phyloP scores from a whole-genome alignment of 768 basidiomycete genomes.

The Suillus spraguei region DNA sequence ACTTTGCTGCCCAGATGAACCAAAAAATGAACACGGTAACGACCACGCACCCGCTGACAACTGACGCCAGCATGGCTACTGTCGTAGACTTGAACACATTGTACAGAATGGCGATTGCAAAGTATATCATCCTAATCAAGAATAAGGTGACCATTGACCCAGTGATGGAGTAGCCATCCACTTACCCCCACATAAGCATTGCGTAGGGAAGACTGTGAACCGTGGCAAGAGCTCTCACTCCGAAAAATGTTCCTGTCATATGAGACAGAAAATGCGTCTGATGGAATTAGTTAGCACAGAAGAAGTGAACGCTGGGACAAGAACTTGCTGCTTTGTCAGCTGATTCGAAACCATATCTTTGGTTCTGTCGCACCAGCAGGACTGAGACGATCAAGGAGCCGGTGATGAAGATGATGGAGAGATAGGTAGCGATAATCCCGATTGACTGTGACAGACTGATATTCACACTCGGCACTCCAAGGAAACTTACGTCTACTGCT shows the following conservation, averaged over 20 bases:
- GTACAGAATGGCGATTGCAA: conserved; percentile 3
- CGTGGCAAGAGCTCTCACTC: neutral
- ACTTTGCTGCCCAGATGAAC: conserved; percentile 3
- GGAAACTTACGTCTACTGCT: conserved; percentile 15
- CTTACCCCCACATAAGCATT: conserved; percentile 6
- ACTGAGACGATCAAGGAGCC: conserved; percentile 38
- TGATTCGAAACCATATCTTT: conserved; percentile 24
- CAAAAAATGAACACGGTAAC: neutral
- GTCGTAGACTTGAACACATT: neutral
- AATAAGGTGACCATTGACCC: neutral
- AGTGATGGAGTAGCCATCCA: neutral
- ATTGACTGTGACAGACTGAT: conserved; percentile 15
- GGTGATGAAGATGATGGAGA: conserved; percentile 38
- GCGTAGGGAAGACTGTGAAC: conserved; percentile 5
- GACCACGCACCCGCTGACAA: neutral
- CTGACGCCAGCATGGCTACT: neutral
- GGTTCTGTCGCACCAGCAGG: conserved; percentile 40
- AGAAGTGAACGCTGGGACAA: neutral
- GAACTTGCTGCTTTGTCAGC: conserved; percentile 31
- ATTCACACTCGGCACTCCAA: conserved; percentile 29
- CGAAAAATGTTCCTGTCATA: neutral
- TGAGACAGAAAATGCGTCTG: conserved; percentile 18
- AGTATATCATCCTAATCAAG: conserved; percentile 1
- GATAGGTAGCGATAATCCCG: conserved; percentile 36
- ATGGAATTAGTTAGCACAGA: neutral